Evolutionary conservation across 1,284 basidiomycete genomes (phyloP).

Genomic region (Cryptococcus floricola): DNA sequence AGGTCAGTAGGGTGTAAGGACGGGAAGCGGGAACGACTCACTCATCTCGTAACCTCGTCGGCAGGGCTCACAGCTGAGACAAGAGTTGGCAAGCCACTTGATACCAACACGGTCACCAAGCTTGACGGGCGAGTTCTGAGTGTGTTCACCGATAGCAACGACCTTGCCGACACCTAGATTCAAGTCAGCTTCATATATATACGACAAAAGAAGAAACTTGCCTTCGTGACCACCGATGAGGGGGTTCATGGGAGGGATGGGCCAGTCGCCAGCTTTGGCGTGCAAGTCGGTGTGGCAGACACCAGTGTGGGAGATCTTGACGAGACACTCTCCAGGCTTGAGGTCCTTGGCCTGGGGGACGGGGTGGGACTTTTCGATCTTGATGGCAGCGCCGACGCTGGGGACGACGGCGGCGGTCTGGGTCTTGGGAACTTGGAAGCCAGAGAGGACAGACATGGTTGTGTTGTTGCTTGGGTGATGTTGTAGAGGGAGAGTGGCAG

Average conservation of each 20-base stretch:
- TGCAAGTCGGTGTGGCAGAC: conserved; percentile 69
- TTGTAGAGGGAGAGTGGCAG: not conserved
- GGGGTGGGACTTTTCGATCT: conserved; percentile 36
- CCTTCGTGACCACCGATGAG: conserved; percentile 66
- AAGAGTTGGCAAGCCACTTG: conserved; percentile 73
- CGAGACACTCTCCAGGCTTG: conserved; percentile 72
- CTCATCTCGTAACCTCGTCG: conserved; percentile 61
- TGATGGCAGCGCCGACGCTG: conserved; percentile 48
- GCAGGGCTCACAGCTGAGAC: conserved; percentile 70
- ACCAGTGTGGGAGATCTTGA: conserved; percentile 71
- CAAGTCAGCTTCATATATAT: not conserved
- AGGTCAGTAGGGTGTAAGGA: not conserved
- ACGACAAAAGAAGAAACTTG: not conserved
- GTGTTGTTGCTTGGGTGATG: conserved; percentile 19
- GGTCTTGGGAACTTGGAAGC: conserved; percentile 57
- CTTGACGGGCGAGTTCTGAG: conserved; percentile 54
- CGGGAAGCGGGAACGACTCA: conserved; percentile 4
- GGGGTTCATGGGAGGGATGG: conserved; percentile 61
- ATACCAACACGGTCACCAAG: conserved; percentile 80
- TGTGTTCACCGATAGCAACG: conserved; percentile 71
- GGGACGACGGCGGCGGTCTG: conserved; percentile 62
- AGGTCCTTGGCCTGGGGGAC: conserved; percentile 66
- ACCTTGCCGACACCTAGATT: conserved; percentile 51
- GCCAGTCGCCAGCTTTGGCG: conserved; percentile 66
- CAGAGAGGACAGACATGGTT: conserved; percentile 5